These are phyloP conservation scores for Paracamarosporium sp. DNA, from an alignment of 2,329 filamentous ascomycete genomes.

Conservation along the genomic window DNA sequence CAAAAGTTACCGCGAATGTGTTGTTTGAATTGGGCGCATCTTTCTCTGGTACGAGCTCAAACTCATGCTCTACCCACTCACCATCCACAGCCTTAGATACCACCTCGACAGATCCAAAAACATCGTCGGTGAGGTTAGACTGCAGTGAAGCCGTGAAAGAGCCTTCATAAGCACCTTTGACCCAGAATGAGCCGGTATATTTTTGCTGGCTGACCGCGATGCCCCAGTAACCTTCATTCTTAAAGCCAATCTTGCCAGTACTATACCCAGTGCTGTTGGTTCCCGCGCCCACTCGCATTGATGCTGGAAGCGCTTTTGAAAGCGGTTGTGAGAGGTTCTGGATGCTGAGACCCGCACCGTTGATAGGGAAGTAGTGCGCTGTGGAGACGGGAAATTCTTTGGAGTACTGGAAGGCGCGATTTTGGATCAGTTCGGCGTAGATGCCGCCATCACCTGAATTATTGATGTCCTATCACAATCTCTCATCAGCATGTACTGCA, in stretches of 20 bases:
- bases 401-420: slow-evolving; percentile 71
- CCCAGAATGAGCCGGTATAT: slow-evolving; percentile 60
- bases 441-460: slow-evolving; percentile 75
- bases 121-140: slow-evolving; percentile 50
- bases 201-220: slow-evolving; percentile 57
- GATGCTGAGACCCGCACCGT: slow-evolving; percentile 43
- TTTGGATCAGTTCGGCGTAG: slow-evolving; percentile 74
- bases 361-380: slow-evolving; percentile 40
- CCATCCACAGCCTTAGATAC: slow-evolving; percentile 36
- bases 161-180: slow-evolving; percentile 45
- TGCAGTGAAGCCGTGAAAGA: slow-evolving; percentile 48
- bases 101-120: slow-evolving; percentile 46
- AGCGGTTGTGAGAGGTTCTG: slow-evolving; percentile 50
- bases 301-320: slow-evolving; percentile 53
- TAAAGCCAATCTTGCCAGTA: slow-evolving; percentile 54
- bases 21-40: slow-evolving; percentile 57
- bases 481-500: neutral
- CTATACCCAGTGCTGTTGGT: slow-evolving; percentile 39
- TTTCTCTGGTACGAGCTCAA: slow-evolving; percentile 42
- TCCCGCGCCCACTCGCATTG: slow-evolving; percentile 49
- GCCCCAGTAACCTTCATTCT: slow-evolving; percentile 60
- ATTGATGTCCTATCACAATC: slow-evolving; percentile 55
- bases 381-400: slow-evolving; percentile 29
- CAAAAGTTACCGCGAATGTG: slow-evolving; percentile 59
- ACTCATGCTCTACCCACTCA: slow-evolving; percentile 51